phyloP scores from a whole-genome alignment of 1,284 basidiomycete species.

The Violaceomyces palustris region DNA sequence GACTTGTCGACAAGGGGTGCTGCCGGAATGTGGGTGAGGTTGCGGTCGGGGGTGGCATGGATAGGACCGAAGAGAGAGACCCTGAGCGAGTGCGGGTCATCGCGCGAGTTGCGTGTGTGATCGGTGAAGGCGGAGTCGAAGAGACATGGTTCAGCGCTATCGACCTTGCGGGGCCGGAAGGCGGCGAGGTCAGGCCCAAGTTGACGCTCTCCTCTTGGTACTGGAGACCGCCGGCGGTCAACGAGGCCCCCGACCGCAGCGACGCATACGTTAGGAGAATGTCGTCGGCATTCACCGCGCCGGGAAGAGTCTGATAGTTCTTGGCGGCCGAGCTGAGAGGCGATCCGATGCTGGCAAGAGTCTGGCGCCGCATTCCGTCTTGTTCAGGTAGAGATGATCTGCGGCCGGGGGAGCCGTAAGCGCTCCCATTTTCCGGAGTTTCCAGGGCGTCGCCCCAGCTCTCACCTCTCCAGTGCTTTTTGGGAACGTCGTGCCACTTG shows the following conservation, averaged over 20 bases:
- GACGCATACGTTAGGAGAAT: conserved; percentile 31
- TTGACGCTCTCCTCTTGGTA: no score
- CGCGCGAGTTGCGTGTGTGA: conserved; percentile 10
- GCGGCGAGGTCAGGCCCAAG: no score
- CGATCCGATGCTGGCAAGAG: conserved; percentile 1
- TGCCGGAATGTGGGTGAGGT: conserved; percentile 12
- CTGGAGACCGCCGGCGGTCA: no score
- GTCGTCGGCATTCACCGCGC: conserved; percentile 25
- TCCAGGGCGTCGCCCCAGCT: no score
- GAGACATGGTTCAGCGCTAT: no score
- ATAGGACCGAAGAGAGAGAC: conserved; percentile 24
- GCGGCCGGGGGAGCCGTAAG: conserved; percentile 4
- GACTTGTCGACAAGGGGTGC: conserved; percentile 16
- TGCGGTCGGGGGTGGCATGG: conserved; percentile 8
- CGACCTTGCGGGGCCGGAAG: no score
- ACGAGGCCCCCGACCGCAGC: conserved; percentile 26
- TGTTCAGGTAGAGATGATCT: no score
- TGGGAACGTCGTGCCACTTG: conserved; percentile 28
- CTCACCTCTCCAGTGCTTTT: no score
- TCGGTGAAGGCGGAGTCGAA: conserved; percentile 9
- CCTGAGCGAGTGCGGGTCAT: conserved; percentile 23
- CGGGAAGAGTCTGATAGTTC: conserved; percentile 16
- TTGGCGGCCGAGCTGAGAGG: conserved; percentile 12
- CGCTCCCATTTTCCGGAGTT: no score
- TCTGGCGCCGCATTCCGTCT: not conserved